A percentile compares a stretch with the other conserved stretches of the same genome.
phyloP scores from a whole-genome alignment of 2,329 filamentous ascomycete species.

The Penicillium glabrum region DNA sequence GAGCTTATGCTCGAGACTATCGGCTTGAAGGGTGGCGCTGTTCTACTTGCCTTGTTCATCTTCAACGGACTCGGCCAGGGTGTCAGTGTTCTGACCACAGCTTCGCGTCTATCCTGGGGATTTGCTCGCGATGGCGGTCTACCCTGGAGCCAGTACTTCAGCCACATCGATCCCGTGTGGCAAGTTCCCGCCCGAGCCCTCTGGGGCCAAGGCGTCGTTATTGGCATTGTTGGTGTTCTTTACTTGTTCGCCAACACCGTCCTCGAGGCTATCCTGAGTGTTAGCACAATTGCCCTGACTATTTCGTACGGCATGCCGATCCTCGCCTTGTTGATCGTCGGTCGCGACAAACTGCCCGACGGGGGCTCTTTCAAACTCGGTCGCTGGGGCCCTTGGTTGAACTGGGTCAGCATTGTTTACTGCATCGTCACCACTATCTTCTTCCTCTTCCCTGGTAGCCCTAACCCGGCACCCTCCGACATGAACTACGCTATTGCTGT shows the following conservation, averaged over 20 bases:
- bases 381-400: conserved; percentile 44
- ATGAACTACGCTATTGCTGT: conserved; percentile 62
- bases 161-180: conserved; percentile 50
- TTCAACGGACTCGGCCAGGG: conserved; percentile 58
- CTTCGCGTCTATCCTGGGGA: conserved; percentile 55
- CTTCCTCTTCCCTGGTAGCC: conserved; percentile 54
- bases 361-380: conserved; percentile 49
- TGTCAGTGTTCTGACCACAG: conserved; percentile 52
- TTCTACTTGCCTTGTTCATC: conserved; percentile 56
- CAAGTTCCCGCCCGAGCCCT: conserved; percentile 54
- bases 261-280: conserved; percentile 54
- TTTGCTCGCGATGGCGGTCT: conserved; percentile 56
- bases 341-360: conserved; percentile 54
- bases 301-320: conserved; percentile 56
- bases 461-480: conserved; percentile 48
- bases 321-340: conserved; percentile 47
- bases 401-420: conserved; percentile 54
- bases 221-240: conserved; percentile 53
- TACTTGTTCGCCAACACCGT: conserved; percentile 57
- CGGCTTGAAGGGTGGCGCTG: conserved; percentile 45
- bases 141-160: conserved; percentile 48
- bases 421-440: conserved; percentile 55
- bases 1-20: conserved; percentile 46
- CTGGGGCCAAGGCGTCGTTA: conserved; percentile 52
- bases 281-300: conserved; percentile 58